Evolutionary conservation across 176 grass and related monocot genomes (phyloP).

Genomic region (Stipa capillata): DNA sequence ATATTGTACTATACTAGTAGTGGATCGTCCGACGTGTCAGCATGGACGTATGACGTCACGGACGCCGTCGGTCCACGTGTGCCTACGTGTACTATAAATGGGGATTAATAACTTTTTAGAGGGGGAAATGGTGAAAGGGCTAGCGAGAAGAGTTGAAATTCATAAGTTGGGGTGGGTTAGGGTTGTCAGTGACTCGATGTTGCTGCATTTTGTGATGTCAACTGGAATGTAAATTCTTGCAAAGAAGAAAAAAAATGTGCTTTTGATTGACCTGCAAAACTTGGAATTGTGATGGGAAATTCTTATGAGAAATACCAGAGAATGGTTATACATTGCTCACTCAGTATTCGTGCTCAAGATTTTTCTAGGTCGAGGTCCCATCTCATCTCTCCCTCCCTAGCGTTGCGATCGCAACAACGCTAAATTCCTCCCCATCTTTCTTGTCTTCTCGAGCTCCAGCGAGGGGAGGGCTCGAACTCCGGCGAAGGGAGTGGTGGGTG

Average conservation of each 20-base stretch:
- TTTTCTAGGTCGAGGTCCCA: too few relatives aligned
- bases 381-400: too few relatives aligned
- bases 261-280: not conserved
- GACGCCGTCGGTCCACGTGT: not conserved
- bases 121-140: not conserved
- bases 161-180: not conserved
- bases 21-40: not conserved
- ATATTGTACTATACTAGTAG: conserved; percentile 4
- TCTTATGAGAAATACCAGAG: too few relatives aligned
- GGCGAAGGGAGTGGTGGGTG: too few relatives aligned
- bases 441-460: too few relatives aligned
- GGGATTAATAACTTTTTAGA: conserved; percentile 42
- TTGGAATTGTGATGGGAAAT: too few relatives aligned
- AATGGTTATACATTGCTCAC: too few relatives aligned
- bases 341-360: too few relatives aligned
- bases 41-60: not conserved
- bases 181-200: conserved; percentile 13
- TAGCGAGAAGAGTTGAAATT: not conserved
- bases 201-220: conserved; percentile 17
- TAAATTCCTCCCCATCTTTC: too few relatives aligned
- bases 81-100: conserved; percentile 23
- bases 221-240: not conserved
- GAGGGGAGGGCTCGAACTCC: too few relatives aligned
- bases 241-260: not conserved
- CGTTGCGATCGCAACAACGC: too few relatives aligned